Evolutionary conservation across 441 rosid species (phyloP).

Genomic region (Isatis lusitanica): DNA sequence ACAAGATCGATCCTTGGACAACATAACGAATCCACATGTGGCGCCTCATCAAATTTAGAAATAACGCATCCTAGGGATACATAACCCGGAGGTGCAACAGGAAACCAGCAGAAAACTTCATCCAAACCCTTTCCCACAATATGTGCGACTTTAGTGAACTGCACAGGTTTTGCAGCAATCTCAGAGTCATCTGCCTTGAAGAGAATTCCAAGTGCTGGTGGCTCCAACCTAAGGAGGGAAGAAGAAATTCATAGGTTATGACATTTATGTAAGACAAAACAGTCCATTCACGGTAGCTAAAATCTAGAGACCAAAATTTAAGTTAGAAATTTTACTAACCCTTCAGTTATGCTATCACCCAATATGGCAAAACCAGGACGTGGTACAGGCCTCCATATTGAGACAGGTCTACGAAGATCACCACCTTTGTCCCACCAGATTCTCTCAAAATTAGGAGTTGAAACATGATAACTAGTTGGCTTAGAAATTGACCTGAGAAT

Average conservation of each 20-base stretch:
- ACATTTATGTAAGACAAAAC: constrained; percentile 11
- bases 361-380: constrained; percentile 76
- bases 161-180: constrained; percentile 89
- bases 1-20: constrained; percentile 98
- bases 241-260: constrained; percentile 25
- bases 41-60: constrained; percentile 78
- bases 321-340: constrained; percentile 48
- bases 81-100: constrained; percentile 98
- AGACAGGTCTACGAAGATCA: constrained; percentile 83
- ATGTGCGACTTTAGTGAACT: constrained; percentile 86
- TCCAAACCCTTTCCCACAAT: constrained; percentile 85
- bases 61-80: constrained; percentile 92
- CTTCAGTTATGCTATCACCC: constrained; percentile 96
- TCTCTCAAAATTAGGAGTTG: constrained; percentile 95
- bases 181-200: constrained; percentile 81
- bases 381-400: constrained; percentile 94
- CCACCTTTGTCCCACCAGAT: constrained; percentile 99
- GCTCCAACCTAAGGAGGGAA: constrained; percentile 73
- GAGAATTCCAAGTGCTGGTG: constrained; percentile 84
- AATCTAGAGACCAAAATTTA: constrained; percentile 1
- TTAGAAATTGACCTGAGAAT: constrained; percentile 74
- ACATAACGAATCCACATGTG: constrained; percentile 63
- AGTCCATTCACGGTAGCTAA: not conserved
- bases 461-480: constrained; percentile 62
- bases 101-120: constrained; percentile 96